Evolutionary conservation across 768 basidiomycete genomes (phyloP).

Genomic region (Hortiboletus flavorubellus): DNA sequence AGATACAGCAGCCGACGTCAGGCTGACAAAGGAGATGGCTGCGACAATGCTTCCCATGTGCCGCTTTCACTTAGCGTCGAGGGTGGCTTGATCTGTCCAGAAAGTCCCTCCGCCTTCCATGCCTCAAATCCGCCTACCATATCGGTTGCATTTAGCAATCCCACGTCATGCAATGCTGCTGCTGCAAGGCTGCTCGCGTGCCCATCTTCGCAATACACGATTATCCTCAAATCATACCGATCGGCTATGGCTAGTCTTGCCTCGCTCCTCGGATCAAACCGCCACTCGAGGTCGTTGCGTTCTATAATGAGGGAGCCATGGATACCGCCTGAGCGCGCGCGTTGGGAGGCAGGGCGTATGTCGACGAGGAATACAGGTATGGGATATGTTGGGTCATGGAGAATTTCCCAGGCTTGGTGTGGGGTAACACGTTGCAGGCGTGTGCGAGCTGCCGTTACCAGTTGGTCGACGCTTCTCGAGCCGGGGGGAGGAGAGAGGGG

Average conservation of each 20-base stretch:
- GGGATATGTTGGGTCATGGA: conserved; percentile 47
- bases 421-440: conserved; percentile 64
- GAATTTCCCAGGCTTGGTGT: conserved; percentile 55
- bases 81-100: conserved; percentile 42
- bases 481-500: conserved; percentile 63
- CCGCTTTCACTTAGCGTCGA: conserved; percentile 28
- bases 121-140: conserved; percentile 71
- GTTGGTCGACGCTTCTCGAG: conserved; percentile 54
- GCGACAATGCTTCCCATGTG: conserved; percentile 31
- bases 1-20: conserved; percentile 6
- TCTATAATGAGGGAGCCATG: conserved; percentile 71
- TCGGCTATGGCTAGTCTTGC: conserved; percentile 63
- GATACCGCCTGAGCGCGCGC: conserved; percentile 55
- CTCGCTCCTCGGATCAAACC: conserved; percentile 66
- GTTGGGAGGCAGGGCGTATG: conserved; percentile 64
- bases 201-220: conserved; percentile 75
- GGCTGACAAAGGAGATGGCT: conserved; percentile 25
- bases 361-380: conserved; percentile 75
- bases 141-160: conserved; percentile 72
- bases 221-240: conserved; percentile 70
- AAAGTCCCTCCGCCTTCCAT: conserved; percentile 67
- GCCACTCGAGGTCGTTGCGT: conserved; percentile 76
- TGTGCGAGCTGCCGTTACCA: conserved; percentile 57
- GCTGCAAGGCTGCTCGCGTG: conserved; percentile 73
- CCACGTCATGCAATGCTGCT: conserved; percentile 62